Percentiles rank a stretch among this genome's conserved stretches.
Conservation (phyloP, 208 protist species). For the Trypanosoma brucei region DNA sequence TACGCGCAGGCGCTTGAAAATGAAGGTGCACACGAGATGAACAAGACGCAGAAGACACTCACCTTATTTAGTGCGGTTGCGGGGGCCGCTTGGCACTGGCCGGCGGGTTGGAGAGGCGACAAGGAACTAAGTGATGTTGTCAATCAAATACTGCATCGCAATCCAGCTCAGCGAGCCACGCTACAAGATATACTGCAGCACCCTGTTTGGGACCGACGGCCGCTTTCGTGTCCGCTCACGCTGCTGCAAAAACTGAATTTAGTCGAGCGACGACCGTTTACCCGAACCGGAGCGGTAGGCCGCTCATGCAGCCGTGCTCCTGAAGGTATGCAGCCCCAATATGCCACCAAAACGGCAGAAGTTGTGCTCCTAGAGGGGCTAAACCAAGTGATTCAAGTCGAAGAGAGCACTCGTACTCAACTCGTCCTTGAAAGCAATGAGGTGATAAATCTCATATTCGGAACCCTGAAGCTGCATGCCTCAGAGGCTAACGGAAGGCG, state of each 20-base stretch:
- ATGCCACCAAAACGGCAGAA: constrained; percentile 33
- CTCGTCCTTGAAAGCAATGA: constrained; percentile 62
- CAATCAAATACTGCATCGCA: constrained; percentile 51
- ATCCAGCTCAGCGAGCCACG: constrained; percentile 43
- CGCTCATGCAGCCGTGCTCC: constrained; percentile 37
- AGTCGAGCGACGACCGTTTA: constrained; percentile 30
- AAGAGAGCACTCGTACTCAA: constrained; percentile 48
- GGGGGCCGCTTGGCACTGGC: constrained; percentile 75
- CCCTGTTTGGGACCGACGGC: constrained; percentile 77
- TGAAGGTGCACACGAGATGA: constrained; percentile 37
- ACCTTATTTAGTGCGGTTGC: constrained; percentile 74
- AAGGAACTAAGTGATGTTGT: constrained; percentile 57
- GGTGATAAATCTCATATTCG: constrained; percentile 41
- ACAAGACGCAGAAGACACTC: constrained; percentile 69
- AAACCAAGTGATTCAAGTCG: constrained; percentile 39
- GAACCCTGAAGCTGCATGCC: constrained; percentile 28
- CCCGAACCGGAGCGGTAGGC: constrained; percentile 8
- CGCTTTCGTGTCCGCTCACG: constrained; percentile 70
- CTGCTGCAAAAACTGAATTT: constrained; percentile 79
- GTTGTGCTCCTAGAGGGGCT: constrained; percentile 40
- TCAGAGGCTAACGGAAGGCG: constrained; percentile 30
- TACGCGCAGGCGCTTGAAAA: constrained; percentile 73
- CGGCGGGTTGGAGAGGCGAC: constrained; percentile 54
- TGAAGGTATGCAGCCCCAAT: constrained; percentile 30
- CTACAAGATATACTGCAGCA: constrained; percentile 73